Evolutionary conservation across 805 yeast species (phyloP).

Genomic region (Barnettozyma wickerhamii): DNA sequence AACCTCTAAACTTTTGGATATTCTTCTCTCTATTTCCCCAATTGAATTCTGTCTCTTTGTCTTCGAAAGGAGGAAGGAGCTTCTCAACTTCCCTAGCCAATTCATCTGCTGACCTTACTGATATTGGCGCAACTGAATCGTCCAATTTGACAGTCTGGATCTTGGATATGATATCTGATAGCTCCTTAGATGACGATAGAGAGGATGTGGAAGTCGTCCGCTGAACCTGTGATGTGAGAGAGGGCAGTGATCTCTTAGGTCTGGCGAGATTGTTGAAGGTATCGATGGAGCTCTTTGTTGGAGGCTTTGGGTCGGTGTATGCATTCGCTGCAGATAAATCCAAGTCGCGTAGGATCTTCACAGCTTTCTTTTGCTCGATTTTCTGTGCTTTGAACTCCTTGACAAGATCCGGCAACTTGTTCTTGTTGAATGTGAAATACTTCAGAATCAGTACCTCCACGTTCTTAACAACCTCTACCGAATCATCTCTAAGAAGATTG

Average conservation of each 20-base stretch:
- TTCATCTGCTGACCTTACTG: constrained; percentile 14
- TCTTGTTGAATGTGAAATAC: constrained; percentile 21
- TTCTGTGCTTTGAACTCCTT: constrained; percentile 21
- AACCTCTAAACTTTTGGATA: constrained; percentile 51
- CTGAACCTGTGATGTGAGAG: neutral
- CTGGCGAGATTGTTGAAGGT: constrained; percentile 21
- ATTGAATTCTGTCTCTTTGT: constrained; percentile 83
- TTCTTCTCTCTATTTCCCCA: constrained; percentile 73
- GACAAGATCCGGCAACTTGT: constrained; percentile 15
- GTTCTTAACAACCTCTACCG: constrained; percentile 22
- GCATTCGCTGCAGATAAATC: constrained; percentile 19
- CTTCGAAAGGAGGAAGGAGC: constrained; percentile 44
- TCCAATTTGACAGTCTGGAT: constrained; percentile 22
- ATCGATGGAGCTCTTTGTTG: constrained; percentile 22
- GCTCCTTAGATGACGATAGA: constrained; percentile 9
- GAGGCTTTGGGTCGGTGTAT: constrained; percentile 14
- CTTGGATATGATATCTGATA: constrained; percentile 12
- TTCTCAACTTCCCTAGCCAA: constrained; percentile 25
- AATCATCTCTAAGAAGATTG: constrained; percentile 24
- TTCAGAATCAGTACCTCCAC: constrained; percentile 23
- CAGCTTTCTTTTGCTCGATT: constrained; percentile 17
- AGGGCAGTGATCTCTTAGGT: constrained; percentile 1
- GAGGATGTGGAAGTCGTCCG: constrained; percentile 5
- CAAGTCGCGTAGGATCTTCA: constrained; percentile 16
- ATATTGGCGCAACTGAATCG: constrained; percentile 11